Evolutionary conservation across 139 green algal species (phyloP).

Genomic region (Astrephomene gubernaculifera): DNA sequence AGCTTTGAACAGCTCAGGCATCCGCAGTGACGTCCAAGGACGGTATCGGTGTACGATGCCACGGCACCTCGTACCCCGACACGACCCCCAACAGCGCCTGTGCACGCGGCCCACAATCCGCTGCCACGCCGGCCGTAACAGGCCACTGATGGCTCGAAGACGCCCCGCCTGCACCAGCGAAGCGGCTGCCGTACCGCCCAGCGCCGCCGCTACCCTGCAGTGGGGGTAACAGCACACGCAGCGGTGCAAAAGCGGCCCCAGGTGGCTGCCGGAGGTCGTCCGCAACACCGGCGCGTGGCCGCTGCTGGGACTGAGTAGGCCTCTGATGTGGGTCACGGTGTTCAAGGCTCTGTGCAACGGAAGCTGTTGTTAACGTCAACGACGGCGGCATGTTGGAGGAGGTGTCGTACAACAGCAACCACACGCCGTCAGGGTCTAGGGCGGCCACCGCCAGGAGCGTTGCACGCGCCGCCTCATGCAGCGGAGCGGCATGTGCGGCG

Average conservation of each 20-base stretch:
- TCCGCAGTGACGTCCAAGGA: background rate
- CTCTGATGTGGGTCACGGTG: no score
- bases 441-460: conserved; percentile 63
- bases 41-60: background rate
- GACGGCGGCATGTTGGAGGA: background rate
- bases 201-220: background rate
- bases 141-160: background rate
- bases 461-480: conserved; percentile 61
- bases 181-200: background rate
- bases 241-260: background rate
- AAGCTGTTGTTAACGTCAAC: no score
- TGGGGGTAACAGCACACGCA: conserved; percentile 12
- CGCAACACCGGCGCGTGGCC: background rate
- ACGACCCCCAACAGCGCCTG: conserved; percentile 21
- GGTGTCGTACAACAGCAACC: conserved; percentile 64
- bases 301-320: no score
- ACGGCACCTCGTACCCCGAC: background rate
- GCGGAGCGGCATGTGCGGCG: conserved; percentile 27
- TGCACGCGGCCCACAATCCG: conserved; percentile 17
- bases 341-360: no score
- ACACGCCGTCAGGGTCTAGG: conserved; percentile 77
- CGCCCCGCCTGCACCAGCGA: background rate
- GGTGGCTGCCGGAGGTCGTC: background rate
- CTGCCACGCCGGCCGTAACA: background rate
- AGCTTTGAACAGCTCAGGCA: background rate